A percentile compares a stretch with the other conserved stretches of the same genome.
Evolutionary conservation across 1,284 basidiomycete species (phyloP).

Genomic region (Ceratobasidium theobromae): DNA sequence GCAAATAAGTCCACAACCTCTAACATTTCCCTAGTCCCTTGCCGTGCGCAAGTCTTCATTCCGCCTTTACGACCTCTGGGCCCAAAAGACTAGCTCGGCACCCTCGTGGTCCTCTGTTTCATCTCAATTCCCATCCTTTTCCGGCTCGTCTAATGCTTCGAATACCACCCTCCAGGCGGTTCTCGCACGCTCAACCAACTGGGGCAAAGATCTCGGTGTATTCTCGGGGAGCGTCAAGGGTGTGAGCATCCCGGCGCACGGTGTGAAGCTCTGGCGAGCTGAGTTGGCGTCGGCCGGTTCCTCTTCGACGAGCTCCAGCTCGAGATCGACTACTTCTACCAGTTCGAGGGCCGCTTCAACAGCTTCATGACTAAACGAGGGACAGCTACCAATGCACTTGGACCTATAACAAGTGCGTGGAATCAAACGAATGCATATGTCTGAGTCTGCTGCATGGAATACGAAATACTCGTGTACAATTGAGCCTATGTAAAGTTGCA

Average conservation of each 20-base stretch:
- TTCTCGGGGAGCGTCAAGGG: conserved; percentile 39
- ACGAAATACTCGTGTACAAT: no score
- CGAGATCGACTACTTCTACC: no score
- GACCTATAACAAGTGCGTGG: background rate
- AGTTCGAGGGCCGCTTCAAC: background rate
- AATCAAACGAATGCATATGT: no score
- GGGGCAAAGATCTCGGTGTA: conserved; percentile 44
- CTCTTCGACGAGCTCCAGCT: background rate
- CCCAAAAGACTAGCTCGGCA: conserved; percentile 41
- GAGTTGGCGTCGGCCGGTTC: conserved; percentile 3
- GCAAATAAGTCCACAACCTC: background rate
- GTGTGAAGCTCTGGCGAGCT: conserved; percentile 41
- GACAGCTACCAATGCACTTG: background rate
- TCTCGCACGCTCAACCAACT: conserved; percentile 38
- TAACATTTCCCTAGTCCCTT: conserved; percentile 32
- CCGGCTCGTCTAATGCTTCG: background rate
- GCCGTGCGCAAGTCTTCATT: conserved; percentile 42
- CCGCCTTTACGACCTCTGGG: conserved; percentile 46
- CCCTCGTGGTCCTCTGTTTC: conserved; percentile 10
- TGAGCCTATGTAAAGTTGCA: no score
- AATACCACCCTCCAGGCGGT: conserved; percentile 11
- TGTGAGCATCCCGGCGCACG: conserved; percentile 41
- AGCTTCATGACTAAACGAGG: background rate
- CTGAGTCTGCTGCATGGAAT: no score
- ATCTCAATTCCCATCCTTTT: conserved; percentile 21